phyloP scores from a whole-genome alignment of 73 alveolate species.

The Effrenium voratum region DNA sequence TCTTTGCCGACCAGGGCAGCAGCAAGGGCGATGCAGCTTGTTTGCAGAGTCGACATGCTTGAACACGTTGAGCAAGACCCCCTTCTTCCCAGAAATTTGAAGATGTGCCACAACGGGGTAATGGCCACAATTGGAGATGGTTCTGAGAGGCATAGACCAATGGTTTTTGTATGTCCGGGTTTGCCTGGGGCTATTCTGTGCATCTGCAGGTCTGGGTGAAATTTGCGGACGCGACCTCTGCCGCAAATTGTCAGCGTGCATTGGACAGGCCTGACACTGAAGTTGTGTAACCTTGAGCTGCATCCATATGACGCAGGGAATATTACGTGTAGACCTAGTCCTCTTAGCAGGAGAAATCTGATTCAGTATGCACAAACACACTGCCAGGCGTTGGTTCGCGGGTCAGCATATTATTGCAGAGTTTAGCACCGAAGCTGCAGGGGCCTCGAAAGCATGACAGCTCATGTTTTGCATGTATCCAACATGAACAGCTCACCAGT shows the following conservation, averaged over 20 bases:
- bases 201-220: constrained; percentile 64
- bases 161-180: too few relatives aligned
- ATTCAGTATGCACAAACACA: not conserved
- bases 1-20: constrained; percentile 72
- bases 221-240: constrained; percentile 50
- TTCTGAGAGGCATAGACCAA: too few relatives aligned
- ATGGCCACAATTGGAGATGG: too few relatives aligned
- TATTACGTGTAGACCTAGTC: not conserved
- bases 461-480: too few relatives aligned
- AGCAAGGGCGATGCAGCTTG: constrained; percentile 74
- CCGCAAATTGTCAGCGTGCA: constrained; percentile 85
- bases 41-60: not conserved
- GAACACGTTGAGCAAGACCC: not conserved
- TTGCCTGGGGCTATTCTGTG: too few relatives aligned
- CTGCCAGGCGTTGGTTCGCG: constrained; percentile 83
- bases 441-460: not conserved
- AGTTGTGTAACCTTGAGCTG: not conserved
- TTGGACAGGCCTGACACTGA: constrained; percentile 34
- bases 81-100: too few relatives aligned
- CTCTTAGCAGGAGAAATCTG: not conserved
- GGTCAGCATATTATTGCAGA: constrained; percentile 87
- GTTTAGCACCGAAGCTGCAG: constrained; percentile 72
- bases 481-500: too few relatives aligned
- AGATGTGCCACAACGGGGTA: too few relatives aligned
- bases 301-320: not conserved